A percentile compares a stretch with the other conserved stretches of the same genome.
These are phyloP conservation scores for Entamoeba invadens DNA, from an alignment of 208 protist species.

Conservation along the genomic window DNA sequence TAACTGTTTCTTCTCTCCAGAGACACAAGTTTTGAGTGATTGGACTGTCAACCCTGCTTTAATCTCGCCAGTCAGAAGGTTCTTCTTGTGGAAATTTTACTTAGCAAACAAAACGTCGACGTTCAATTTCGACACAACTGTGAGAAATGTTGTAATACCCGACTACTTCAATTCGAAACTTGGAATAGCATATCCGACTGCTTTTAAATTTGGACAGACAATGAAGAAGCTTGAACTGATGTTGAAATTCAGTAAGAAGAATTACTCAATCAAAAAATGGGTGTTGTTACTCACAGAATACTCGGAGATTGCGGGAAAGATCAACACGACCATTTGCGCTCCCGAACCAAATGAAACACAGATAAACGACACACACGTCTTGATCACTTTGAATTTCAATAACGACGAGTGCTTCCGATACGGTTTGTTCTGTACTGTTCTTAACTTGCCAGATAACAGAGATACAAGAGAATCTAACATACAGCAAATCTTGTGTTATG, in stretches of 20 bases:
- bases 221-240: neutral
- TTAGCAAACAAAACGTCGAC: neutral
- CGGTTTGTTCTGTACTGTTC: neutral
- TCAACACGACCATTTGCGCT: no score
- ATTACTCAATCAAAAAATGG: neutral
- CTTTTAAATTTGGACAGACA: neutral
- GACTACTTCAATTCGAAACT: neutral
- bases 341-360: no score
- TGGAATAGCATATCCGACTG: neutral
- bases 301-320: no score
- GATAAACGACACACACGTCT: no score
- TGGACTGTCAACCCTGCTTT: neutral
- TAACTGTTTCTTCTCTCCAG: neutral
- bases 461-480: neutral
- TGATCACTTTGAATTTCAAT: neutral
- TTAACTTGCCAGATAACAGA: no score
- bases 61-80: neutral
- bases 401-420: neutral
- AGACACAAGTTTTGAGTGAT: neutral
- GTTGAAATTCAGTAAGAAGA: neutral
- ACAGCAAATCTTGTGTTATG: neutral
- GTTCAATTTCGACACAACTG: neutral
- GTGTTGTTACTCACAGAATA: neutral
- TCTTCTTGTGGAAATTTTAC: neutral
- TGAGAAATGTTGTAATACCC: neutral